Base-by-base conservation (phyloP, 192 early-diverging fungal species). In the Entomortierella lignicola region DNA sequence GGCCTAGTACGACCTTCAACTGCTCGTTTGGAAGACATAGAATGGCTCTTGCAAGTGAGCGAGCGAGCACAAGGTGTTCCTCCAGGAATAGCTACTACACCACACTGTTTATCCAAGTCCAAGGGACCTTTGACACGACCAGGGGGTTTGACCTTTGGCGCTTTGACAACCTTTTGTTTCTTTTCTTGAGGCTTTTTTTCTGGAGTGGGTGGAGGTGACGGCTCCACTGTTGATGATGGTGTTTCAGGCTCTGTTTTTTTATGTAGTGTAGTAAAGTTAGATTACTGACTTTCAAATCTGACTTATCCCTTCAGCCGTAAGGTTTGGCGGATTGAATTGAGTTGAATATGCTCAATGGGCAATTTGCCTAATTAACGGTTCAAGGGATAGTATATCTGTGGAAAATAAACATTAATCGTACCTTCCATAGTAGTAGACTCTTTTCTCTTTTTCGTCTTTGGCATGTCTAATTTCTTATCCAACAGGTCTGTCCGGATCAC, bases 41-140 rank as follows among this genome's bases (percentile, higher is more conserved):
- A 91, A 63, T 98, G 97, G 6, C 94, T 96, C 74, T 98, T 98
- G 85, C 97, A 98, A 30, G 95, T 98, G 17, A 98, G 87, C 48
- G 95, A 94, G 47, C 97, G 92, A 51, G 90, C 85, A 81, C 97
- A 98, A 0, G 87, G 87, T 50, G 77, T 56, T 15, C 85, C 86
- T 37, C 86, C 89, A 1, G 90, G 88, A 26, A 83, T 71, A 37
- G 73, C 57, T 29, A 89, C 56, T 18, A 97, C 95, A 64, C 95
- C 97, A 69, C 97, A 98, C 63, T 97, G 94, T 60, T 89, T 92
- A 79, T 98, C 96, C 69, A 96, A 71, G 68, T 98, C 95, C 70
- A 98, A 70, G 42, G 95, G 92, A 25, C 84, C 89, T 65, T 91
- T 90, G 29, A 85, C 56, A 17, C 81, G 77, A 34, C 63, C 74